Conservation (phyloP, 2,329 filamentous ascomycete genomes). For the Fusarium anguioides region DNA sequence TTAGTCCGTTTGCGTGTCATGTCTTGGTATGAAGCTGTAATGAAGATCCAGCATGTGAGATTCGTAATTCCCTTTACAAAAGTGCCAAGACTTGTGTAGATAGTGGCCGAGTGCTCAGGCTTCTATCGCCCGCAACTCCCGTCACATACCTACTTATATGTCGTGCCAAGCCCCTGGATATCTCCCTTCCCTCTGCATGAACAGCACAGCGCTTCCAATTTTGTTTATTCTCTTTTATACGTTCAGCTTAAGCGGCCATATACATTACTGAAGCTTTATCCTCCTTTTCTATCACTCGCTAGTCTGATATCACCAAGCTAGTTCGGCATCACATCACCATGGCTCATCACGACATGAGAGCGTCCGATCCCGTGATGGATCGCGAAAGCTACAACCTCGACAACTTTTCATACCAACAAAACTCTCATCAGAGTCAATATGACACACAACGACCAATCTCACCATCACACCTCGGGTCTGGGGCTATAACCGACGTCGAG, state of each 20-base stretch:
- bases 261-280: not conserved
- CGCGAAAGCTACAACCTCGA: constrained; percentile 20
- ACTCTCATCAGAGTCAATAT: not conserved
- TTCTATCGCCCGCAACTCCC: constrained; percentile 8
- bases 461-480: constrained; percentile 1
- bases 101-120: not conserved
- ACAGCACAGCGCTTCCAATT: not conserved
- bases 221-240: not conserved
- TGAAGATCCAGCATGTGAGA: constrained; percentile 20
- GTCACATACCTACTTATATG: too few relatives aligned
- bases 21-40: not conserved
- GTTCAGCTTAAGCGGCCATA: not conserved
- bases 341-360: not conserved
- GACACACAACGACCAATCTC: not conserved
- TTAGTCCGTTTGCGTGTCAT: constrained; percentile 26
- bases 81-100: not conserved
- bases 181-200: not conserved
- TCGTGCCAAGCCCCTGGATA: constrained; percentile 7
- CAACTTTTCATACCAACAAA: not conserved
- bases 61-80: constrained; percentile 11
- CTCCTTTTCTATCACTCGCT: not conserved
- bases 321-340: not conserved
- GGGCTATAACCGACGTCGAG: constrained; percentile 12
- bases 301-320: too few relatives aligned
- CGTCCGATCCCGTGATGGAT: not conserved